Conservation (phyloP, 352 stramenopile species). For the Globisporangium cystogenes region DNA sequence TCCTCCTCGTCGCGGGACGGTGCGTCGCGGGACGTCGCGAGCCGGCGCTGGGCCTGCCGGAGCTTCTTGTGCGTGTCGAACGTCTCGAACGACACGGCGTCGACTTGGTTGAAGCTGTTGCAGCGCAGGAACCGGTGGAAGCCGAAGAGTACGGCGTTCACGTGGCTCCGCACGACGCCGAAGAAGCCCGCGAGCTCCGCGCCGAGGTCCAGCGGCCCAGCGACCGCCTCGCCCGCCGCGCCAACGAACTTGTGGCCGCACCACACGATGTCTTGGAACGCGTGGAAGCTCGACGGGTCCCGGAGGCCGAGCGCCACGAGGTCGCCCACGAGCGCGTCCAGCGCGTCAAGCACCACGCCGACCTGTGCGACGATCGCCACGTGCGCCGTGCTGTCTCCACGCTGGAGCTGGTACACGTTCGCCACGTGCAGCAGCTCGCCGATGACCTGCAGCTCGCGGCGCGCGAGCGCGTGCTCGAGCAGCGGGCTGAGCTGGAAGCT, state of each 20-base stretch:
- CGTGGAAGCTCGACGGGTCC: constrained; percentile 56
- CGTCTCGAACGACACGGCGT: constrained; percentile 64
- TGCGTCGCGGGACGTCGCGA: constrained; percentile 3
- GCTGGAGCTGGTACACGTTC: constrained; percentile 38
- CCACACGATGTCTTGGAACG: constrained; percentile 87
- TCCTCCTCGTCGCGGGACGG: constrained; percentile 36
- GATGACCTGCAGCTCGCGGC: constrained; percentile 62
- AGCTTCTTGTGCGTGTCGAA: constrained; percentile 70
- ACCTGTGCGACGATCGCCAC: constrained; percentile 18
- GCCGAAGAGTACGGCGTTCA: constrained; percentile 60
- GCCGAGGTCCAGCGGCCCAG: constrained; percentile 3
- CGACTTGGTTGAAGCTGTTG: constrained; percentile 76
- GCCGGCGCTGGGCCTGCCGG: constrained; percentile 24
- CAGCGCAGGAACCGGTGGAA: constrained; percentile 77
- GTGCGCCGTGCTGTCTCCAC: neutral
- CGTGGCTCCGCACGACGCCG: constrained; percentile 46
- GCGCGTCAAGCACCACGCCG: constrained; percentile 22
- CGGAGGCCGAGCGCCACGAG: constrained; percentile 49
- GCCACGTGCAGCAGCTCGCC: constrained; percentile 44
- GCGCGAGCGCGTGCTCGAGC: constrained; percentile 57
- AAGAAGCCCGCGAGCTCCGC: constrained; percentile 46
- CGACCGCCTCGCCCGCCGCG: constrained; percentile 8
- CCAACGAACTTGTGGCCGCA: constrained; percentile 55
- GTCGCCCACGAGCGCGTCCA: constrained; percentile 55
- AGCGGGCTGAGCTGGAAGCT: constrained; percentile 76